phyloP scores from a whole-genome alignment of 2,329 filamentous ascomycete genomes.

The Cercospora brassicicola region DNA sequence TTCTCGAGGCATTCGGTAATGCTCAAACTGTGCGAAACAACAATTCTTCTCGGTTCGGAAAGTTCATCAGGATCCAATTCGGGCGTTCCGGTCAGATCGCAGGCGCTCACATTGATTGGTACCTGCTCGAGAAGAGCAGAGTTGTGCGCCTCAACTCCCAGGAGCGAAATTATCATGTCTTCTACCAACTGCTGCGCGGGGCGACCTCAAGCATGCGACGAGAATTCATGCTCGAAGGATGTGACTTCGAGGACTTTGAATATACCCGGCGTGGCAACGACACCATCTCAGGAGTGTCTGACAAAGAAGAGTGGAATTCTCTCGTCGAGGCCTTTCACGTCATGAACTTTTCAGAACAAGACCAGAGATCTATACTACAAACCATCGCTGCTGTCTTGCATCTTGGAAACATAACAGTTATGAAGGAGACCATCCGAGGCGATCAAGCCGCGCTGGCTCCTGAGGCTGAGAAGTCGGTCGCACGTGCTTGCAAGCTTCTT shows the following conservation, averaged over 20 bases:
- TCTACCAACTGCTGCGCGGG: constrained; percentile 91
- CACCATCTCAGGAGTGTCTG: constrained; percentile 84
- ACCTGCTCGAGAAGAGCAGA: constrained; percentile 94
- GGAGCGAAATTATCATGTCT: constrained; percentile 95
- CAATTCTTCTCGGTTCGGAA: constrained; percentile 97
- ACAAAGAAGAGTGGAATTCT: constrained; percentile 83
- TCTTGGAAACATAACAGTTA: constrained; percentile 84
- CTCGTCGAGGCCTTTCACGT: constrained; percentile 90
- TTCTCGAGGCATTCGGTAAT: constrained; percentile 96
- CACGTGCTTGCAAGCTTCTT: constrained; percentile 77
- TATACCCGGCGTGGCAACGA: constrained; percentile 93
- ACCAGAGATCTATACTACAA: constrained; percentile 78
- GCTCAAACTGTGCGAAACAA: constrained; percentile 97
- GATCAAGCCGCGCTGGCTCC: constrained; percentile 83
- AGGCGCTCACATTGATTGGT: constrained; percentile 98
- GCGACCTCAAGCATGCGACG: constrained; percentile 72
- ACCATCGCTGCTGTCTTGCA: constrained; percentile 91
- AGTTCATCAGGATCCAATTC: constrained; percentile 98
- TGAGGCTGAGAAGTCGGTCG: constrained; percentile 72
- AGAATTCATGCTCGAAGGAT: constrained; percentile 71
- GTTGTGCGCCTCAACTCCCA: constrained; percentile 84
- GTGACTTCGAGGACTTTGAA: constrained; percentile 81
- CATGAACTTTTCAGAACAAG: constrained; percentile 87
- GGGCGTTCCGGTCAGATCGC: constrained; percentile 83
- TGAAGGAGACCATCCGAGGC: constrained; percentile 84